phyloP scores from a whole-genome alignment of 805 yeast species.

The Candida sithepensis region DNA sequence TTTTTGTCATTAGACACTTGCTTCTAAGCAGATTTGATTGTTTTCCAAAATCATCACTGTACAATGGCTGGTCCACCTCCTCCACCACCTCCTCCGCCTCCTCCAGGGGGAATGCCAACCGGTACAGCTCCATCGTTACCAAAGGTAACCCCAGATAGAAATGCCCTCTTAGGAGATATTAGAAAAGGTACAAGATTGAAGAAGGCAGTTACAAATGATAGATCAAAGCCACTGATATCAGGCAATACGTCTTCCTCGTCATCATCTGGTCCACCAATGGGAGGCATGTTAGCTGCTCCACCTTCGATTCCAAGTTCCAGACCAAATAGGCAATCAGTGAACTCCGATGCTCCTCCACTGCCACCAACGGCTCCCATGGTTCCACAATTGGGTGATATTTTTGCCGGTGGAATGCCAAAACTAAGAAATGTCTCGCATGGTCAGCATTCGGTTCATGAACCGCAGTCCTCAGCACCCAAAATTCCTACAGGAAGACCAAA shows the following conservation, averaged over 20 bases:
- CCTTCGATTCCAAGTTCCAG: slow-evolving; percentile 26
- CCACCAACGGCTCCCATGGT: slow-evolving; percentile 31
- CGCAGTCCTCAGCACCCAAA: slow-evolving; percentile 11
- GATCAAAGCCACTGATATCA: slow-evolving; percentile 58
- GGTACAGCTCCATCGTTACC: slow-evolving; percentile 30
- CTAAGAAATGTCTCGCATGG: slow-evolving; percentile 38
- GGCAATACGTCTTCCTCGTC: slow-evolving; percentile 29
- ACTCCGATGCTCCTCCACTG: slow-evolving; percentile 7
- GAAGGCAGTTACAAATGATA: slow-evolving; percentile 61
- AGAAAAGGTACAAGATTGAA: slow-evolving; percentile 63
- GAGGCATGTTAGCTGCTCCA: slow-evolving; percentile 16
- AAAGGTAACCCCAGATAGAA: slow-evolving; percentile 35
- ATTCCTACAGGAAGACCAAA: slow-evolving; percentile 3
- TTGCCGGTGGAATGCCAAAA: slow-evolving; percentile 80
- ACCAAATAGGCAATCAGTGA: neutral
- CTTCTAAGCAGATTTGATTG: neutral
- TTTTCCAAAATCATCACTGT: neutral
- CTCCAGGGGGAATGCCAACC: slow-evolving; percentile 38
- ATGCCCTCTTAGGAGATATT: slow-evolving; percentile 75
- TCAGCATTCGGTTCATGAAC: slow-evolving; percentile 14
- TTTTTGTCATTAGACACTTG: neutral
- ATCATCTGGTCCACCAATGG: slow-evolving; percentile 9
- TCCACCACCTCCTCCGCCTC: slow-evolving; percentile 49
- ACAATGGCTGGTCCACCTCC: slow-evolving; percentile 51
- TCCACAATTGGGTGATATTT: slow-evolving; percentile 61